Evolutionary conservation across 441 rosid genomes (phyloP).

Genomic region (Macaranga tanarius): DNA sequence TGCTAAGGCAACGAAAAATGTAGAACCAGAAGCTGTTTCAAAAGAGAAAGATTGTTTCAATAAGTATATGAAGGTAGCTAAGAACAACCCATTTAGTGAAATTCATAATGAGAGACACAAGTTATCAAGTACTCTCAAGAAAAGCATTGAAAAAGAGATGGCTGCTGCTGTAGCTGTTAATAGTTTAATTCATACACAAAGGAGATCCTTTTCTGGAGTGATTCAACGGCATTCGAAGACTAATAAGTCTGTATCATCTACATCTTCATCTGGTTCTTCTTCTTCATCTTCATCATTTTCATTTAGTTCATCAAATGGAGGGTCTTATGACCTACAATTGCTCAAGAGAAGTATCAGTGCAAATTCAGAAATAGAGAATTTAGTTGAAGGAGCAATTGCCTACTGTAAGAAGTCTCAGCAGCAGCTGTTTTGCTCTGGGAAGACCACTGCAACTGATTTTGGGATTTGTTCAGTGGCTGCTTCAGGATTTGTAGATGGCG

Average conservation of each 20-base stretch:
- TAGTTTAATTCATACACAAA: conserved; percentile 32
- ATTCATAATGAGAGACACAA: conserved; percentile 25
- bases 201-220: conserved; percentile 80
- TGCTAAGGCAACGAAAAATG: conserved; percentile 36
- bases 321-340: conserved; percentile 46
- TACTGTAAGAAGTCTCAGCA: conserved; percentile 79
- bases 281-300: conserved; percentile 67
- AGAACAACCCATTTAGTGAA: conserved; percentile 38
- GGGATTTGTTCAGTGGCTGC: conserved; percentile 42
- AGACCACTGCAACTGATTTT: conserved; percentile 36
- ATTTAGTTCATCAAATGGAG: conserved; percentile 52
- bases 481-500: conserved; percentile 41
- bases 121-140: conserved; percentile 27
- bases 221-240: conserved; percentile 51
- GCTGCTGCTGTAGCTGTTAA: conserved; percentile 22
- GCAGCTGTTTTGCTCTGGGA: conserved; percentile 37
- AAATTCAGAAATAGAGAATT: conserved; percentile 58
- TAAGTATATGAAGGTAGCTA: conserved; percentile 32
- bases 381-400: conserved; percentile 89
- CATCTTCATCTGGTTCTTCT: conserved; percentile 35
- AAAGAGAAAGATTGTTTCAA: conserved; percentile 25
- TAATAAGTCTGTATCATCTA: conserved; percentile 44
- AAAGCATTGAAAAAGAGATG: conserved; percentile 37
- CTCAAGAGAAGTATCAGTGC: conserved; percentile 67
- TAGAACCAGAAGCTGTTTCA: conserved; percentile 19